Conservation (phyloP, 805 yeast genomes). For the Peterozyma toletana region DNA sequence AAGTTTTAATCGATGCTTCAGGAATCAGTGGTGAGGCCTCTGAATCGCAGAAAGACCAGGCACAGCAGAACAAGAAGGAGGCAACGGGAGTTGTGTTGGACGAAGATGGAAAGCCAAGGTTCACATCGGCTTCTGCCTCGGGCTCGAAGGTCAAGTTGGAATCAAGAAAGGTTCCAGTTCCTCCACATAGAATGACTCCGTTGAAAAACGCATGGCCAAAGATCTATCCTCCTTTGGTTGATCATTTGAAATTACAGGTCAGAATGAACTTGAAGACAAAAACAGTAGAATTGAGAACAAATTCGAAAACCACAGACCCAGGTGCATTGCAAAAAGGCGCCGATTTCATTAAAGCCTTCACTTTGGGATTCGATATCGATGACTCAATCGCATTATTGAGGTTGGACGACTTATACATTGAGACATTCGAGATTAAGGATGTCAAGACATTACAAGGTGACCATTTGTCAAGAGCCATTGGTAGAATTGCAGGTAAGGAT, state of each 20-base stretch:
- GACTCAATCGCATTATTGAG: constrained; percentile 93
- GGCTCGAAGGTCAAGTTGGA: constrained; percentile 71
- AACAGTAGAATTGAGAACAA: constrained; percentile 82
- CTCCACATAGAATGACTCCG: constrained; percentile 97
- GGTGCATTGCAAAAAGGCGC: constrained; percentile 98
- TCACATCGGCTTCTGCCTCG: constrained; percentile 61
- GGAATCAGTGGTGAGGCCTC: constrained; percentile 23
- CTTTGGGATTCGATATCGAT: constrained; percentile 93
- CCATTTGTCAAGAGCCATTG: constrained; percentile 96
- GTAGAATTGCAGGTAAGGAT: constrained; percentile 99
- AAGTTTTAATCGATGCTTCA: constrained; percentile 39
- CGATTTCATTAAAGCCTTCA: constrained; percentile 91
- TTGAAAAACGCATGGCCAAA: constrained; percentile 86
- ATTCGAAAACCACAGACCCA: constrained; percentile 77
- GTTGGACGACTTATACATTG: constrained; percentile 92
- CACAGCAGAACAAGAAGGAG: constrained; percentile 17
- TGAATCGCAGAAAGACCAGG: constrained; percentile 17
- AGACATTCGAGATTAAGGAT: constrained; percentile 94
- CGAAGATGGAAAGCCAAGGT: constrained; percentile 83
- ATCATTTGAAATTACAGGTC: constrained; percentile 89
- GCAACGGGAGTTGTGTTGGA: constrained; percentile 53
- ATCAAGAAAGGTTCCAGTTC: constrained; percentile 84
- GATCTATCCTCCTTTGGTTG: constrained; percentile 92
- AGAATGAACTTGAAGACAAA: constrained; percentile 89
- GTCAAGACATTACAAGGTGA: constrained; percentile 94